A percentile compares a stretch with the other conserved stretches of the same genome.
These are phyloP conservation scores for Prosopis cineraria DNA, from an alignment of 306 rosid genomes.

Conservation along the genomic window DNA sequence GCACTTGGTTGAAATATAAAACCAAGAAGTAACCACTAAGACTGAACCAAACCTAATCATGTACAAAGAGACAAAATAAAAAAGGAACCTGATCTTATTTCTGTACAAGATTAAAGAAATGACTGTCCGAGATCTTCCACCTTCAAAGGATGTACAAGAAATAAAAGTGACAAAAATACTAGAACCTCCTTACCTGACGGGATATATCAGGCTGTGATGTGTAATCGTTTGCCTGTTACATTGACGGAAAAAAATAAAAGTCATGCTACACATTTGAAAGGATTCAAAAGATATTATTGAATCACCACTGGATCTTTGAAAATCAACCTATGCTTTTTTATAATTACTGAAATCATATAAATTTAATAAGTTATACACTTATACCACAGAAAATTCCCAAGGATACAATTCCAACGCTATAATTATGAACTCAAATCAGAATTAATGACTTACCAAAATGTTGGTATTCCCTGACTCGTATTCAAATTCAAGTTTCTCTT, in stretches of 20 bases:
- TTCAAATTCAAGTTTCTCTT: conserved; percentile 95
- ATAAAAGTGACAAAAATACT: neutral
- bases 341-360: neutral
- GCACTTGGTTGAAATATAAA: no score
- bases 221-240: conserved; percentile 68
- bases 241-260: neutral
- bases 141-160: neutral
- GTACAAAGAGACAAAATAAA: neutral
- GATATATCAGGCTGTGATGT: conserved; percentile 84
- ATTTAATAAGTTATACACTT: neutral
- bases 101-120: conserved; percentile 13
- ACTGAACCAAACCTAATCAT: neutral
- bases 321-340: conserved; percentile 18
- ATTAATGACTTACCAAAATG: conserved; percentile 69
- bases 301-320: conserved; percentile 25
- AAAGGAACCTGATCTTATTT: neutral
- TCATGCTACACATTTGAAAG: neutral
- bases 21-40: neutral
- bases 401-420: neutral
- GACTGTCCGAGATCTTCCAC: neutral
- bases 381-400: neutral
- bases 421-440: conserved; percentile 27
- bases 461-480: conserved; percentile 94
- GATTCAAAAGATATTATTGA: neutral
- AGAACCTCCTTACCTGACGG: conserved; percentile 67